Percentiles rank a stretch among this genome's conserved stretches.
These are phyloP conservation scores for Penicillium desertorum DNA, from an alignment of 495 filamentous ascomycete genomes.

Conservation along the genomic window DNA sequence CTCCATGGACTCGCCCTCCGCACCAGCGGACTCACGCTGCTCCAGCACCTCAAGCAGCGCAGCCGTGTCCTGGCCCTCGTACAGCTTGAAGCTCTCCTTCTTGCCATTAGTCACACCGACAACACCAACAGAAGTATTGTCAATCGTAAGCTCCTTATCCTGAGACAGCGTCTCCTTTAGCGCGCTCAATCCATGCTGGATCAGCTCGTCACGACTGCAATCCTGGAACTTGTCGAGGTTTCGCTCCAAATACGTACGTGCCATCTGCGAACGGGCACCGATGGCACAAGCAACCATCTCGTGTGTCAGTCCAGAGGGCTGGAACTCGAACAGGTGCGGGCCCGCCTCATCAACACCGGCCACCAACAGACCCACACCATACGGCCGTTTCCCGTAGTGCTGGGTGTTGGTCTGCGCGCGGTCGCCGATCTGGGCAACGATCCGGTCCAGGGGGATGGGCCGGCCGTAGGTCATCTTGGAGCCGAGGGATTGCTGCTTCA, in stretches of 20 bases:
- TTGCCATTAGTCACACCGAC: conserved; percentile 61
- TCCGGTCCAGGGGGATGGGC: conserved; percentile 80
- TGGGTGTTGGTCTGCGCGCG: conserved; percentile 98
- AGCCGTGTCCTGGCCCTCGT: conserved; percentile 82
- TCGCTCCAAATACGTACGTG: conserved; percentile 91
- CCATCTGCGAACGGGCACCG: conserved; percentile 94
- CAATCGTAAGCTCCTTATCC: conserved; percentile 95
- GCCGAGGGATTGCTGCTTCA: conserved; percentile 97
- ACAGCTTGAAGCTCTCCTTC: conserved; percentile 84
- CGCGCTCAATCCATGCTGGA: conserved; percentile 84
- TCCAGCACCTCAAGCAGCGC: conserved; percentile 64
- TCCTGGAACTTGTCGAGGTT: conserved; percentile 78
- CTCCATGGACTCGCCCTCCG: conserved; percentile 73
- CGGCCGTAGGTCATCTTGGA: conserved; percentile 94
- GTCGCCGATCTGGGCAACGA: conserved; percentile 87
- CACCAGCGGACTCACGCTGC: conserved; percentile 68
- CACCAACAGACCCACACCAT: conserved; percentile 91
- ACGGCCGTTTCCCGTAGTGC: conserved; percentile 93
- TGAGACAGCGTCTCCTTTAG: conserved; percentile 94
- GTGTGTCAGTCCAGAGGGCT: conserved; percentile 90
- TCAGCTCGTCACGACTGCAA: conserved; percentile 75
- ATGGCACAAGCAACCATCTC: conserved; percentile 97
- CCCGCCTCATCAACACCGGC: conserved; percentile 91
- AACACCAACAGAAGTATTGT: conserved; percentile 90
- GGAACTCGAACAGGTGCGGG: conserved; percentile 97